A percentile compares a stretch with the other conserved stretches of the same genome.
These are phyloP conservation scores for Pythium guiyangense DNA, from an alignment of 352 stramenopile species.

Conservation along the genomic window DNA sequence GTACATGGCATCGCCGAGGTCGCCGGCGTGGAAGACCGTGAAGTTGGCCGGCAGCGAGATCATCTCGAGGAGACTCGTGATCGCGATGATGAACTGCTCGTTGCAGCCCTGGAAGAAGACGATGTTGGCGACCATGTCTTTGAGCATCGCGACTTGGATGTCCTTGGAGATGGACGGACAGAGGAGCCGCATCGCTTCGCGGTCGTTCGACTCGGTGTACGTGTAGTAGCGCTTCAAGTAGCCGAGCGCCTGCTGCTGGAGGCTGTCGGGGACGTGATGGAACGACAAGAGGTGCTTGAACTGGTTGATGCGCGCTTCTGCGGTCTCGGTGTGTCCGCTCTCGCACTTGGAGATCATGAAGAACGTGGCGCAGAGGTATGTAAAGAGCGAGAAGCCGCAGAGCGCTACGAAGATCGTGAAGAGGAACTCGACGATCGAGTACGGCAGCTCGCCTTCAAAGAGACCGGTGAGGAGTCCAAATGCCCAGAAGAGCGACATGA, in stretches of 20 bases:
- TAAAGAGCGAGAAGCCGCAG: conserved; percentile 64
- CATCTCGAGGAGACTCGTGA: conserved; percentile 51
- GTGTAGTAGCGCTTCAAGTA: conserved; percentile 70
- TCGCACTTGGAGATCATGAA: conserved; percentile 76
- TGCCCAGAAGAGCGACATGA: conserved; percentile 62
- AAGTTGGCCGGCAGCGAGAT: conserved; percentile 47
- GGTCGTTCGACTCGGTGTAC: conserved; percentile 53
- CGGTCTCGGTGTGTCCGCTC: conserved; percentile 38
- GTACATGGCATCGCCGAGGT: conserved; percentile 74
- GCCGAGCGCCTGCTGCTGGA: conserved; percentile 49
- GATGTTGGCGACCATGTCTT: conserved; percentile 41
- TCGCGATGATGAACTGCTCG: conserved; percentile 45
- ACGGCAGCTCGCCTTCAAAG: conserved; percentile 56
- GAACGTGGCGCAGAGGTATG: conserved; percentile 61
- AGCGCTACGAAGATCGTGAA: conserved; percentile 60
- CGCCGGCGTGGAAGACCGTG: conserved; percentile 46
- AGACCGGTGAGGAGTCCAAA: conserved; percentile 56
- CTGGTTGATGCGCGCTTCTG: conserved; percentile 60
- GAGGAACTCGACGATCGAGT: conserved; percentile 37
- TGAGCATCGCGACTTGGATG: conserved; percentile 58
- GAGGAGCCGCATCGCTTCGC: conserved; percentile 43
- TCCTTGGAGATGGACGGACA: conserved; percentile 68
- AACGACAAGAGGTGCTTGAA: conserved; percentile 66
- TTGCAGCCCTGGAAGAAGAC: conserved; percentile 60
- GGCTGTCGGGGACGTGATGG: conserved; percentile 39